Evolutionary conservation across 345 rosid species (phyloP).

Genomic region (Ceriops tagal): DNA sequence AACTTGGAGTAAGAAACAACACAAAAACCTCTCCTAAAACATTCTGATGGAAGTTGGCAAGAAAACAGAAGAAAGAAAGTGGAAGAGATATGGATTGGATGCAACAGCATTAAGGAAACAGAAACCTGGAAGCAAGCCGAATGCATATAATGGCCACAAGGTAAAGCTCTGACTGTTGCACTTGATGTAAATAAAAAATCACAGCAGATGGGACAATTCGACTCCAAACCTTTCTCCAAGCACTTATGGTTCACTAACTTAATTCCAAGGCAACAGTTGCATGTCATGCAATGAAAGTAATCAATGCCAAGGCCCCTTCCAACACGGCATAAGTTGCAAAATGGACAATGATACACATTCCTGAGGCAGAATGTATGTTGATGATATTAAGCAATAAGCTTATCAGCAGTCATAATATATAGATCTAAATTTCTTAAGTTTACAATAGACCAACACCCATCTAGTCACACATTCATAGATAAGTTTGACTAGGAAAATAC

Average conservation of each 20-base stretch:
- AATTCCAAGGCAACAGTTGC: constrained; percentile 82
- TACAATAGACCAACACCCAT: too few relatives aligned
- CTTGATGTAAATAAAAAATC: constrained; percentile 85
- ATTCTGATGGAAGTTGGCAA: neutral
- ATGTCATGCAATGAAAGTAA: constrained; percentile 93
- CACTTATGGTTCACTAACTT: constrained; percentile 76
- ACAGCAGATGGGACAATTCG: constrained; percentile 88
- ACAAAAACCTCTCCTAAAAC: neutral
- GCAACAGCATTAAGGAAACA: constrained; percentile 7
- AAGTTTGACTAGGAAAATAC: too few relatives aligned
- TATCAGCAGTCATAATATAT: neutral
- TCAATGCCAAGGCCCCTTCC: constrained; percentile 86
- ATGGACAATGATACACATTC: constrained; percentile 81
- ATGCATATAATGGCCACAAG: constrained; percentile 95
- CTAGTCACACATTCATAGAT: too few relatives aligned
- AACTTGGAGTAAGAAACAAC: neutral
- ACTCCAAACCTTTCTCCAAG: constrained; percentile 80
- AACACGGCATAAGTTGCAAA: constrained; percentile 89
- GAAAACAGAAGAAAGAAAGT: neutral
- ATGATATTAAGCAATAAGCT: neutral
- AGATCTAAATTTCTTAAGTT: too few relatives aligned
- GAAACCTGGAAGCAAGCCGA: constrained; percentile 90
- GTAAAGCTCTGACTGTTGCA: constrained; percentile 74
- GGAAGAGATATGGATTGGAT: neutral
- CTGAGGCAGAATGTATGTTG: constrained; percentile 34